Conservation (phyloP, 306 rosid species). For the Corylus heterophylla region DNA sequence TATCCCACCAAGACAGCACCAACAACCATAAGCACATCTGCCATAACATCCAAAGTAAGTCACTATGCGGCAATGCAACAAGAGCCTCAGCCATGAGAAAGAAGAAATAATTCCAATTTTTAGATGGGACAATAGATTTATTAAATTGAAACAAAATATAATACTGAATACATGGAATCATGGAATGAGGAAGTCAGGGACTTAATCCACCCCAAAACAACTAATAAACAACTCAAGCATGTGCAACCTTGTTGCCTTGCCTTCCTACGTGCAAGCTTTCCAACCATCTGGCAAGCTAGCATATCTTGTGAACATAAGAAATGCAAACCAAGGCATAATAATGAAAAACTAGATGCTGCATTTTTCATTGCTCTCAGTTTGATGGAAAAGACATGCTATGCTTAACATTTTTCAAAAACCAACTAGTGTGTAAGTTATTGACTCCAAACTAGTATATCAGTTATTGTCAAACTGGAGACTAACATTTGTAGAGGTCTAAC, state of each 20-base stretch:
- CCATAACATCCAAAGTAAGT: slow-evolving; percentile 33
- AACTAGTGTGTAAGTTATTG: background rate
- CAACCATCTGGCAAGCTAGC: background rate
- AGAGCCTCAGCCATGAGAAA: background rate
- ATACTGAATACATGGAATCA: background rate
- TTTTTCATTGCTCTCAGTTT: background rate
- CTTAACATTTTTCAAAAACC: background rate
- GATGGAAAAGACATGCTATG: slow-evolving; percentile 1
- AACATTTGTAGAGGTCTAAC: background rate
- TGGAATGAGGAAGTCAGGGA: background rate
- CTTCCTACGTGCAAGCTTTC: background rate
- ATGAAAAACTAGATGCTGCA: background rate
- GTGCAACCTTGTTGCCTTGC: background rate
- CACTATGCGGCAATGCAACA: background rate
- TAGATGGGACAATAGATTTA: background rate
- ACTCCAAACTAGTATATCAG: background rate
- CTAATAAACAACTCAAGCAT: background rate
- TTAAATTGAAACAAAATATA: background rate
- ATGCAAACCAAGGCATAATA: background rate
- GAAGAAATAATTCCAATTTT: background rate
- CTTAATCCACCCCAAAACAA: background rate
- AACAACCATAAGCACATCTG: slow-evolving; percentile 85
- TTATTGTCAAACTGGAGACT: background rate
- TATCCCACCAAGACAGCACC: slow-evolving; percentile 87
- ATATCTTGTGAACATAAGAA: background rate